phyloP scores from a whole-genome alignment of 345 rosid species.

The Odontarrhena argentea region DNA sequence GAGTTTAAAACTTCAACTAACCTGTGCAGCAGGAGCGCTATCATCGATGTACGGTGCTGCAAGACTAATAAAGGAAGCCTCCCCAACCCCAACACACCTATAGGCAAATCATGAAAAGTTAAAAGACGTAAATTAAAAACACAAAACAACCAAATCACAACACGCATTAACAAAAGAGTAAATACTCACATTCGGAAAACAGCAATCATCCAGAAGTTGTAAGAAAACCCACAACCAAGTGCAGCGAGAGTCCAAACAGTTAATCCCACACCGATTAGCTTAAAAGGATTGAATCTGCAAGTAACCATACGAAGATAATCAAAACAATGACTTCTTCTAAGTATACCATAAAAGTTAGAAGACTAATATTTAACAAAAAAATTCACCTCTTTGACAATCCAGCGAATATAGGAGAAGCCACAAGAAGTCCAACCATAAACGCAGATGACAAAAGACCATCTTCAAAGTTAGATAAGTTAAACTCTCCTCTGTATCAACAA shows the following conservation, averaged over 20 bases:
- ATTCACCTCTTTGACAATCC: slow-evolving; percentile 75
- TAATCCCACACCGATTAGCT: slow-evolving; percentile 86
- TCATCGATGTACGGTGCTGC: slow-evolving; percentile 99
- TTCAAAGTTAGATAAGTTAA: slow-evolving; percentile 70
- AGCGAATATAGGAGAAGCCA: slow-evolving; percentile 93
- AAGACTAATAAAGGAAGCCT: slow-evolving; percentile 97
- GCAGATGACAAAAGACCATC: slow-evolving; percentile 97
- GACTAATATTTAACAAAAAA: neutral
- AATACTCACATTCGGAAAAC: slow-evolving; percentile 75
- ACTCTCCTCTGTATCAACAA: slow-evolving; percentile 67
- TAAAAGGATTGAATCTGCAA: slow-evolving; percentile 84
- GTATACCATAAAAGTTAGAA: neutral
- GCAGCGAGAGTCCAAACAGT: slow-evolving; percentile 90
- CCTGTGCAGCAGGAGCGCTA: slow-evolving; percentile 82
- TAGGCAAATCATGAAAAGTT: slow-evolving; percentile 10
- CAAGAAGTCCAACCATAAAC: slow-evolving; percentile 96
- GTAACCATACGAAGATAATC: neutral
- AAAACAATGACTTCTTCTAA: neutral
- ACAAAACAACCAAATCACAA: neutral
- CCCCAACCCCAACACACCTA: slow-evolving; percentile 98
- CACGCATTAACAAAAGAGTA: neutral
- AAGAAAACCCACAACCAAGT: slow-evolving; percentile 73
- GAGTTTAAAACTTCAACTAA: slow-evolving; percentile 21
- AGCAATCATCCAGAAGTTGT: slow-evolving; percentile 84
- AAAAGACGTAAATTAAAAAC: neutral